Conservation (phyloP, 2,329 filamentous ascomycete genomes). For the Sarocladium kiliense region DNA sequence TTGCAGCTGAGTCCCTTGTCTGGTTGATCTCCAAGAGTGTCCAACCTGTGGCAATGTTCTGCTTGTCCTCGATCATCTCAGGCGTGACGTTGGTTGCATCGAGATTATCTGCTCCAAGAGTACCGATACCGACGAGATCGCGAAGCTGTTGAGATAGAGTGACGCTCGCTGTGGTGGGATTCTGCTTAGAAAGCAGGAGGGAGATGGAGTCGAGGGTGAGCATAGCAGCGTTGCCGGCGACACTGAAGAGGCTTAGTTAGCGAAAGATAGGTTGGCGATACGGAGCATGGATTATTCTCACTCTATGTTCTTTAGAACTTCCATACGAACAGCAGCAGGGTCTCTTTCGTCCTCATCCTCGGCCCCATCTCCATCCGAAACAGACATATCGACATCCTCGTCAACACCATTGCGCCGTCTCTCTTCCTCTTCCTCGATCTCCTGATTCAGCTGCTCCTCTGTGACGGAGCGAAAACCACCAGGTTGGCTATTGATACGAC, state of each 20-base stretch:
- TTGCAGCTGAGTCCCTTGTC: conserved; percentile 67
- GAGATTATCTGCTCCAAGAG: conserved; percentile 63
- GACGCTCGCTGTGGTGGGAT: conserved; percentile 61
- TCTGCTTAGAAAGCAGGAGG: conserved; percentile 75
- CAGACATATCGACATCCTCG: conserved; percentile 40
- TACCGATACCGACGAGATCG: conserved; percentile 66
- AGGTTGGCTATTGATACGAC: conserved; percentile 70
- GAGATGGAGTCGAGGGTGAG: conserved; percentile 79
- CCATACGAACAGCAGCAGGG: conserved; percentile 45
- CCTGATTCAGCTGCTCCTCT: conserved; percentile 22
- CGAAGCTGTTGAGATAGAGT: conserved; percentile 69
- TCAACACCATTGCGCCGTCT: conserved; percentile 33
- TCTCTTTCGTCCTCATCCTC: conserved; percentile 37
- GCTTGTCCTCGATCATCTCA: conserved; percentile 50
- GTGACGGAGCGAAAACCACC: conserved; percentile 79
- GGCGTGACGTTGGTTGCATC: conserved; percentile 55
- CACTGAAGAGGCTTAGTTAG: conserved; percentile 16
- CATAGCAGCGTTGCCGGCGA: conserved; percentile 51
- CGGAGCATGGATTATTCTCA: conserved; percentile 25
- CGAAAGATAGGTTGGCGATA: not conserved
- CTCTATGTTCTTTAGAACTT: conserved; percentile 55
- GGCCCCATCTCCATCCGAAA: conserved; percentile 41
- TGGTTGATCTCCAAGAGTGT: conserved; percentile 71
- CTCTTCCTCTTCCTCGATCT: conserved; percentile 34
- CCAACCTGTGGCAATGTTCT: conserved; percentile 61